Conservation (phyloP, 106 monocot species). For the Cymbidium sinense region DNA sequence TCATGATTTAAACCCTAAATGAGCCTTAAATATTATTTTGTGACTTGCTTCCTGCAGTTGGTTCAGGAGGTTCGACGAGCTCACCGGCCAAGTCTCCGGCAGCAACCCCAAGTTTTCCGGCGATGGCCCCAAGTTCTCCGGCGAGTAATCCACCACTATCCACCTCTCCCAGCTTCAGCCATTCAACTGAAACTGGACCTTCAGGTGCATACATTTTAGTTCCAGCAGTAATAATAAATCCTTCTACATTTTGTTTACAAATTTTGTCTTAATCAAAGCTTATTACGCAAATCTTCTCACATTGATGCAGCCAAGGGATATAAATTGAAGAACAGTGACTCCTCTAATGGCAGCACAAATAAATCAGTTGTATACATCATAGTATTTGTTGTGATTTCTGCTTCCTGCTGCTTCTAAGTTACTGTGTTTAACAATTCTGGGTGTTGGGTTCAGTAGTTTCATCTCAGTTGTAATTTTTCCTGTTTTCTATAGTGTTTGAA, state of each 20-base stretch:
- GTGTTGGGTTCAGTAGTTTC: no score
- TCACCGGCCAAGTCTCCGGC: constrained; percentile 10
- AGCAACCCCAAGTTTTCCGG: neutral
- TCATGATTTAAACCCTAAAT: no score
- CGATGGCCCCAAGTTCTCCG: no score
- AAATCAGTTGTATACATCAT: neutral
- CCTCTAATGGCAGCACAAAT: neutral
- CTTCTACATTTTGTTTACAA: neutral
- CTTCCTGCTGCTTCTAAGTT: neutral
- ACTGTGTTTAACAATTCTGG: no score
- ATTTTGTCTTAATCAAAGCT: neutral
- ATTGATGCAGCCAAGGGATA: neutral
- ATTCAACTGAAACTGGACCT: neutral
- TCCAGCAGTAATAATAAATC: neutral
- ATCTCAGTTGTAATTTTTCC: no score
- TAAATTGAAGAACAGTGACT: neutral
- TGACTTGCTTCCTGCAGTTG: neutral
- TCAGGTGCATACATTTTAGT: neutral
- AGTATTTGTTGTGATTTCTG: neutral
- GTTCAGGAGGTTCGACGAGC: neutral
- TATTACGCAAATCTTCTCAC: no score
- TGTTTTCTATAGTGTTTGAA: no score
- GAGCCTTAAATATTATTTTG: no score
- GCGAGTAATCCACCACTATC: constrained; percentile 5
- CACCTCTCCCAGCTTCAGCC: neutral